Evolutionary conservation across 305 asterid genomes (phyloP), one percentile per base, ranked within the genome.

Genomic region (Fraxinus ornus): DNA sequence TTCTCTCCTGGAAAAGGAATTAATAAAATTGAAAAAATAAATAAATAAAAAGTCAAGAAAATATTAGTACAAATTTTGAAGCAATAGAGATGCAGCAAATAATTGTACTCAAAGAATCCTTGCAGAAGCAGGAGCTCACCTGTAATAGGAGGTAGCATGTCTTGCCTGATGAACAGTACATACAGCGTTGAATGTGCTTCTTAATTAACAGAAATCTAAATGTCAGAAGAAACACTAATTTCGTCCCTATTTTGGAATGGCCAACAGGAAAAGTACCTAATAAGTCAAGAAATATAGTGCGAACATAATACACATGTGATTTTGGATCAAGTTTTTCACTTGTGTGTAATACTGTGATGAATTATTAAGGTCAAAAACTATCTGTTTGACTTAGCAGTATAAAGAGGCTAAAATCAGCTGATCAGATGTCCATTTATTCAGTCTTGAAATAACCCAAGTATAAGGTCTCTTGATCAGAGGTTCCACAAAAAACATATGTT

Each of bases 71-170:
- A 26, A 76, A 24, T 76, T 66, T 30, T 76, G 72, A 81, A 66
- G 74, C 66, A 66, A 70, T 52, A 47, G n/a, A 57, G 35, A 83
- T 73, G 33, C 74, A 49, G 81, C 71, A 79, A 84, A 82, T 22
- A 79, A 76, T 41, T 80, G 64, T 77, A 52, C 57, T 55, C 60
- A 80, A 57, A 76, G 17, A 81, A 78, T 75, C 79, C 79, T 83
- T 76, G 79, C 77, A 44, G 71, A 84, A 83, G 85, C 75, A 79
- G 77, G 62, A 84, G 52, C 82, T 84, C 55, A 93, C 99, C 97
- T 96, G 99, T 87, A 96, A 90, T 79, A 93, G 87, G 85, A 88
- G 87, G 90, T 93, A 96, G 90, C 99, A 96, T 83, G 96, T 88
- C 88, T 88, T 93, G 86, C 98, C 97, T 26, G 90, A 86, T 83